Evolutionary conservation across 805 yeast genomes (phyloP).

Genomic region (Metschnikowia hibisci): DNA sequence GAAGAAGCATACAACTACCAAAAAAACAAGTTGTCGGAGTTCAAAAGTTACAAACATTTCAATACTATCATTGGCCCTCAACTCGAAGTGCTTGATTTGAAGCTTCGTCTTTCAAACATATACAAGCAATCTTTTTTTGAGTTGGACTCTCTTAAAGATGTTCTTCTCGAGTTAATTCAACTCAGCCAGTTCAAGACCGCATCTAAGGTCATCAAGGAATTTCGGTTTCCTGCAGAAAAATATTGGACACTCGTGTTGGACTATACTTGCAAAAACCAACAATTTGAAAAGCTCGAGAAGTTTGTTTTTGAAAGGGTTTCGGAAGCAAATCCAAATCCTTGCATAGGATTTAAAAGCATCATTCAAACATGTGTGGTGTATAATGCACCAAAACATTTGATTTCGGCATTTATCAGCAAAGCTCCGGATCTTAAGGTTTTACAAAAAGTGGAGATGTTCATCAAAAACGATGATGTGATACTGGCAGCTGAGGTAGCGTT

Average conservation of each 20-base stretch:
- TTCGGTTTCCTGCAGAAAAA: constrained; percentile 55
- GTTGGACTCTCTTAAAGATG: constrained; percentile 24
- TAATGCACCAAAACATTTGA: constrained; percentile 55
- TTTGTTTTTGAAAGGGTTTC: constrained; percentile 23
- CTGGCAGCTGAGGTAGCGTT: constrained; percentile 50
- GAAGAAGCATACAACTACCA: constrained; percentile 19
- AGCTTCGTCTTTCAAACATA: constrained; percentile 31
- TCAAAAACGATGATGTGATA: constrained; percentile 49
- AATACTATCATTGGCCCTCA: constrained; percentile 26
- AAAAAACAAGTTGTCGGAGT: constrained; percentile 20
- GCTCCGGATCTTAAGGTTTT: constrained; percentile 44
- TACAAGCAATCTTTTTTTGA: constrained; percentile 29
- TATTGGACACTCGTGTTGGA: constrained; percentile 52
- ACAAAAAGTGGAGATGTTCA: constrained; percentile 47
- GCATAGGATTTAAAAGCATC: constrained; percentile 69
- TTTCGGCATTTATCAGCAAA: constrained; percentile 54
- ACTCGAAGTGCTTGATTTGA: constrained; percentile 29
- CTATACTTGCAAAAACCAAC: constrained; percentile 42
- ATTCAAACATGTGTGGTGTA: constrained; percentile 47
- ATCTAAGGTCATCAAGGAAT: constrained; percentile 44
- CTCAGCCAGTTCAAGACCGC: constrained; percentile 51
- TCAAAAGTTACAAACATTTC: constrained; percentile 17
- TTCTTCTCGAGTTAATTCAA: constrained; percentile 26
- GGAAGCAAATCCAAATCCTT: constrained; percentile 42
- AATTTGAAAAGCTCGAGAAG: constrained; percentile 51